Evolutionary conservation across 177 flowering plant genomes (phyloP).

Genomic region (Vitis hybrid): DNA sequence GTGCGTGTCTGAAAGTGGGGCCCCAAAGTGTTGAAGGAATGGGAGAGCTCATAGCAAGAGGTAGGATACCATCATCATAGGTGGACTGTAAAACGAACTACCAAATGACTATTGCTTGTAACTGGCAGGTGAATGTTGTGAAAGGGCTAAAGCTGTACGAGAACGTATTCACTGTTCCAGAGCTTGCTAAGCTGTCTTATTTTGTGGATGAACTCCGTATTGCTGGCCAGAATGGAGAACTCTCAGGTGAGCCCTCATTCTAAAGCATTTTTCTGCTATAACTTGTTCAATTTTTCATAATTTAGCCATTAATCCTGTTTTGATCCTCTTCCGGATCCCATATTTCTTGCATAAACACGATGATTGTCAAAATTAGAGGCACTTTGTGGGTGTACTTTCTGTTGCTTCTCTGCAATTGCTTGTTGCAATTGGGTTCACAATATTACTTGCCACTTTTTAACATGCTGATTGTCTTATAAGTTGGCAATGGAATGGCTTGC

Average conservation of each 20-base stretch:
- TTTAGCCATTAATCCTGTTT: conserved; percentile 12
- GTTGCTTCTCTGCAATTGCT: too few relatives aligned
- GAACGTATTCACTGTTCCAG: conserved; percentile 65
- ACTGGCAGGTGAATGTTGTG: conserved; percentile 87
- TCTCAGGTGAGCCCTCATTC: conserved; percentile 52
- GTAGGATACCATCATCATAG: too few relatives aligned
- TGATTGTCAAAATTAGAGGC: too few relatives aligned
- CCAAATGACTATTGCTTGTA: conserved; percentile 17
- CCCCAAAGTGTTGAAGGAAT: too few relatives aligned
- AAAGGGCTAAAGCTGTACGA: conserved; percentile 90
- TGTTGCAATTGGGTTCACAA: not conserved
- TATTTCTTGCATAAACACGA: too few relatives aligned
- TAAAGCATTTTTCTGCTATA: not conserved
- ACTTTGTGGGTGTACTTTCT: too few relatives aligned
- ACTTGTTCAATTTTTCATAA: conserved; percentile 6
- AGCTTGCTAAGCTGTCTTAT: conserved; percentile 65
- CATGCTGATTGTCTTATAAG: too few relatives aligned
- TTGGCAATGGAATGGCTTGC: too few relatives aligned
- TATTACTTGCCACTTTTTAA: not conserved
- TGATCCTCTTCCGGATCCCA: too few relatives aligned
- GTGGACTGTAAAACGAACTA: not conserved
- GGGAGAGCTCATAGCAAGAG: too few relatives aligned
- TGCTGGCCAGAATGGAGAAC: conserved; percentile 84
- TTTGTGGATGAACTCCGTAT: conserved; percentile 65
- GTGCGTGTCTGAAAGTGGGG: too few relatives aligned